Conservation (phyloP, 1,284 basidiomycete genomes). For the Volvariella volvacea region DNA sequence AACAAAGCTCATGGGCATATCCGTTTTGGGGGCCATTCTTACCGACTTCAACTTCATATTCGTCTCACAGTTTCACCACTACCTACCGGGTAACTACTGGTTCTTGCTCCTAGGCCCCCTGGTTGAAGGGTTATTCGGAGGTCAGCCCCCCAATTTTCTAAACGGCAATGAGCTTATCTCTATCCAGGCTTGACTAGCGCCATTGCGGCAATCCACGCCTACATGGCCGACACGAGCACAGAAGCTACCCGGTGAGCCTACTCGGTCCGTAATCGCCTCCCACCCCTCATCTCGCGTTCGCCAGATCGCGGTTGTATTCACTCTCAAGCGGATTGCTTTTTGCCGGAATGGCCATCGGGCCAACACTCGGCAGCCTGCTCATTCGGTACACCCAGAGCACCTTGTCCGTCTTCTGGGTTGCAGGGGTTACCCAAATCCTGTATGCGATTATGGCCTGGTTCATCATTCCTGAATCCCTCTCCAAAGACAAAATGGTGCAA, state of each 20-base stretch:
- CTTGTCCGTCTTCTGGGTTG: constrained; percentile 70
- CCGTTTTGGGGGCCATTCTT: constrained; percentile 56
- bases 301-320: constrained; percentile 58
- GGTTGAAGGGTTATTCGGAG: constrained; percentile 75
- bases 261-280: not conserved
- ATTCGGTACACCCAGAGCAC: constrained; percentile 50
- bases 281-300: not conserved
- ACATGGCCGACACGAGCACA: constrained; percentile 54
- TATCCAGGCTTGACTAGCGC: constrained; percentile 41
- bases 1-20: constrained; percentile 55
- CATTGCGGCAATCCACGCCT: constrained; percentile 51
- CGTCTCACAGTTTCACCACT: constrained; percentile 51
- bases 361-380: constrained; percentile 61
- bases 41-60: constrained; percentile 65
- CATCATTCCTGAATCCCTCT: constrained; percentile 73
- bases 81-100: constrained; percentile 77
- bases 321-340: constrained; percentile 56
- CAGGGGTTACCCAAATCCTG: constrained; percentile 38
- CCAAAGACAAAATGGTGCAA: constrained; percentile 31
- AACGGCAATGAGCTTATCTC: not conserved
- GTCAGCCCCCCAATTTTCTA: constrained; percentile 31
- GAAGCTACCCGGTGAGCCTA: constrained; percentile 36
- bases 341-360: constrained; percentile 66
- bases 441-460: constrained; percentile 48
- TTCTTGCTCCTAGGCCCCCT: constrained; percentile 71